Percentiles rank a stretch among this genome's conserved stretches.
Conservation (phyloP, 2,329 filamentous ascomycete genomes). For the Chrysoporthe deuterocubensis region DNA sequence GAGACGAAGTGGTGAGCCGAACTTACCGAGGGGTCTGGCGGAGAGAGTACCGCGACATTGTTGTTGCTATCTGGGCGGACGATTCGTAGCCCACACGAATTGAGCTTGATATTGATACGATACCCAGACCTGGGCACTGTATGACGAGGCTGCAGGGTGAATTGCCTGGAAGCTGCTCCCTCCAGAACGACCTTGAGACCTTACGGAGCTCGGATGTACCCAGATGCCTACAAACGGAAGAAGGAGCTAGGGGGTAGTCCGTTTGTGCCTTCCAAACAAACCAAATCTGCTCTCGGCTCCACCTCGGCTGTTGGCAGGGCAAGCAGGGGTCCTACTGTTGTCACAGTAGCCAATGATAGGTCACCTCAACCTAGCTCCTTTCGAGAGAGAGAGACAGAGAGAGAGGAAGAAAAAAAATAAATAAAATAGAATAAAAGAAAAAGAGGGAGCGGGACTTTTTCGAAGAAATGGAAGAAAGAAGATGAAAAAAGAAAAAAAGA, state of each 20-base stretch:
- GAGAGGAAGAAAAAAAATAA: not conserved
- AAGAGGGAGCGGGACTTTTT: not conserved
- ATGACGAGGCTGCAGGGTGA: not conserved
- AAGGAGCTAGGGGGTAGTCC: not conserved
- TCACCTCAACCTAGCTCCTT: not conserved
- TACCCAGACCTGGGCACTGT: not conserved
- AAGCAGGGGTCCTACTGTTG: not conserved
- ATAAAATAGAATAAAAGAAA: not conserved
- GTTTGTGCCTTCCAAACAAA: not conserved
- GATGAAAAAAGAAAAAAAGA: not conserved
- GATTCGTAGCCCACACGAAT: not conserved
- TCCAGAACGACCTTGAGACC: not conserved
- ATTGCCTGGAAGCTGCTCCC: not conserved
- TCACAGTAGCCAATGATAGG: not conserved
- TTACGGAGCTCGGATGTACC: not conserved
- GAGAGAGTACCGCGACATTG: slow-evolving; percentile 5
- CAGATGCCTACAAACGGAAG: not conserved
- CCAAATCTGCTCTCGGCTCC: slow-evolving; percentile 5
- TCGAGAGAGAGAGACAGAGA: too few relatives aligned
- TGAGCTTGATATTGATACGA: not conserved
- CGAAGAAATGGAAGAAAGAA: not conserved
- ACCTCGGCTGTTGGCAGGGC: slow-evolving; percentile 14
- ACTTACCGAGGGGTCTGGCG: not conserved
- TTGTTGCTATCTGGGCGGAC: not conserved
- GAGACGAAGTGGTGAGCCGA: not conserved